Percentiles rank a stretch among this genome's conserved stretches.
phyloP scores from a whole-genome alignment of 2,329 filamentous ascomycete genomes.

The Arthrobotrys megalospora region DNA sequence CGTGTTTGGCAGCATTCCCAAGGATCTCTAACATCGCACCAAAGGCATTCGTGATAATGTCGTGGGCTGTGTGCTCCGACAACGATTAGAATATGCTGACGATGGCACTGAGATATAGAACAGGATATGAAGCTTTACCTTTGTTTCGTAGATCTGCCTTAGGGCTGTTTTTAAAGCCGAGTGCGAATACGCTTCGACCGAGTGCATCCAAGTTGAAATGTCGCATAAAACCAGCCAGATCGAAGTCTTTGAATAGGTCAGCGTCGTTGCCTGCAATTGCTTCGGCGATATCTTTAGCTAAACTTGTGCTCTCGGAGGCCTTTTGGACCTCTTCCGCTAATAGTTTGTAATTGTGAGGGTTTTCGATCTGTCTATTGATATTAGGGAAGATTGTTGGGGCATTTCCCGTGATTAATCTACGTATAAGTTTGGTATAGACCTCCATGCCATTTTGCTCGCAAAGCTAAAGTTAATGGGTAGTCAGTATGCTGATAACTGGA shows the following conservation, averaged over 20 bases:
- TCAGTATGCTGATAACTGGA: slow-evolving; percentile 1
- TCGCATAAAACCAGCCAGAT: slow-evolving; percentile 93
- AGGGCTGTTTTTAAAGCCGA: slow-evolving; percentile 87
- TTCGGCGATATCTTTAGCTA: slow-evolving; percentile 86
- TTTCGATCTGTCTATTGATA: slow-evolving; percentile 79
- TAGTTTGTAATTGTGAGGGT: slow-evolving; percentile 85
- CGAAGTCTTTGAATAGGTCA: slow-evolving; percentile 95
- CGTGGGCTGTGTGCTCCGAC: slow-evolving; percentile 77
- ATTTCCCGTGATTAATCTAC: slow-evolving; percentile 91
- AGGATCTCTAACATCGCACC: slow-evolving; percentile 83
- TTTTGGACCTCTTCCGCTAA: slow-evolving; percentile 88
- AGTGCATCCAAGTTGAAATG: slow-evolving; percentile 94
- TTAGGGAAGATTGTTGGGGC: slow-evolving; percentile 90
- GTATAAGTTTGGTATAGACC: slow-evolving; percentile 95
- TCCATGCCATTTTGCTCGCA: slow-evolving; percentile 99
- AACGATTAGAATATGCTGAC: slow-evolving; percentile 14
- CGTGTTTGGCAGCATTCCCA: slow-evolving; percentile 75
- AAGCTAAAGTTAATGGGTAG: slow-evolving; percentile 73
- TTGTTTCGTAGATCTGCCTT: slow-evolving; percentile 88
- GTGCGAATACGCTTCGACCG: slow-evolving; percentile 86
- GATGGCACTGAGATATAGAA: slow-evolving; percentile 45
- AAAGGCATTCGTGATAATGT: slow-evolving; percentile 87
- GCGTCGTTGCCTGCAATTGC: slow-evolving; percentile 91
- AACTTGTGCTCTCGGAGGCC: slow-evolving; percentile 82
- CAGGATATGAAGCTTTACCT: slow-evolving; percentile 73